phyloP scores from a whole-genome alignment of 495 filamentous ascomycete genomes.

The Hyaloscypha variabilis region DNA sequence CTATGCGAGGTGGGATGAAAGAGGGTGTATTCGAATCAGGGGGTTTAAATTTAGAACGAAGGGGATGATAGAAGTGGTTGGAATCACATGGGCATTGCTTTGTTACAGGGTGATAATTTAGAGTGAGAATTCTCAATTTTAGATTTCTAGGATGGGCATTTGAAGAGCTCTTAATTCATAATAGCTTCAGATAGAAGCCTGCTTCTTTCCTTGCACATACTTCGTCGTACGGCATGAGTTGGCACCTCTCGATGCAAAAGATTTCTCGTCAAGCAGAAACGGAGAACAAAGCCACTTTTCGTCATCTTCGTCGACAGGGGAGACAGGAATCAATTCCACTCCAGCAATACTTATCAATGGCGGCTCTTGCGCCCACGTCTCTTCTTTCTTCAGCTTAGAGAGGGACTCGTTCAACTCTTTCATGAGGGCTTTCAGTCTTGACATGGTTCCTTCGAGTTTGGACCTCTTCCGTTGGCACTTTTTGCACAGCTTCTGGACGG shows the following conservation, averaged over 20 bases:
- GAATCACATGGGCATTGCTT: not conserved
- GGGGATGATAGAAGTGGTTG: not conserved
- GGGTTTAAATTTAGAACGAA: not conserved
- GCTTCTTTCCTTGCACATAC: no score
- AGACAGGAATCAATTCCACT: not conserved
- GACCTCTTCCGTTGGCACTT: not conserved
- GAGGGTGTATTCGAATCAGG: not conserved
- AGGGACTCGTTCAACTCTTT: conserved; percentile 5
- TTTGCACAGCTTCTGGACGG: not conserved
- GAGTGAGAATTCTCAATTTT: not conserved
- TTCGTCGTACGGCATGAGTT: no score
- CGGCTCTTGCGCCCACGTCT: not conserved
- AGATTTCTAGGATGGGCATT: not conserved
- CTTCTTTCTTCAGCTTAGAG: not conserved
- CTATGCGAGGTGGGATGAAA: not conserved
- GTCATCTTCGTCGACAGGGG: not conserved
- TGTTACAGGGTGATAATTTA: not conserved
- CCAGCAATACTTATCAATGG: not conserved
- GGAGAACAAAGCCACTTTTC: not conserved
- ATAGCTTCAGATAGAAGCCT: no score
- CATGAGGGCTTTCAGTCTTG: not conserved
- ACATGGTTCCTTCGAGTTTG: conserved; percentile 8
- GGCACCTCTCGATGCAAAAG: no score
- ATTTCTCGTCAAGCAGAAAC: no score
- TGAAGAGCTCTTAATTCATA: not conserved